Evolutionary conservation across 2,329 filamentous ascomycete genomes (phyloP).

Genomic region (Fusarium euwallaceae): DNA sequence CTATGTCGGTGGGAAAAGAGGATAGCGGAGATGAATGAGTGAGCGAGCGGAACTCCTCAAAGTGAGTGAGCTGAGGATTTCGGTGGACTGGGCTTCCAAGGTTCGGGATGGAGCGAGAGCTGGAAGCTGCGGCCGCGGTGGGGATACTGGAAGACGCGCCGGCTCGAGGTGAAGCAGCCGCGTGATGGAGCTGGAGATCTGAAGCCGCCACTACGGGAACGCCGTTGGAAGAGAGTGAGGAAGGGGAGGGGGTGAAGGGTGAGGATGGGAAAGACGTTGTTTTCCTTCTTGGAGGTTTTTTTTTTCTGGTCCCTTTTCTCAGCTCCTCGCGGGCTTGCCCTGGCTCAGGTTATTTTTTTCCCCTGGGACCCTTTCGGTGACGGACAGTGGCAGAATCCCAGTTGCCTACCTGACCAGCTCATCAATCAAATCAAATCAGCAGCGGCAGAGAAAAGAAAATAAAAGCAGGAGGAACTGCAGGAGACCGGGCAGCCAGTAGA

Average conservation of each 20-base stretch:
- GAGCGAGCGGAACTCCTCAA: slow-evolving; percentile 17
- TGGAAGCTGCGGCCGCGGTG: slow-evolving; percentile 37
- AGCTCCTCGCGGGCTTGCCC: neutral
- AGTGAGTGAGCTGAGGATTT: neutral
- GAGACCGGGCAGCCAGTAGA: slow-evolving; percentile 19
- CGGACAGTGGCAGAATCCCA: slow-evolving; percentile 20
- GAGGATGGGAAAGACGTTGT: slow-evolving; percentile 25
- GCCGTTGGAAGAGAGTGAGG: slow-evolving; percentile 12
- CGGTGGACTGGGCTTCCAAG: neutral
- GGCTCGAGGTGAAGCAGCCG: slow-evolving; percentile 42
- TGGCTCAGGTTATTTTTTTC: slow-evolving; percentile 8
- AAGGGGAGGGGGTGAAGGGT: slow-evolving; percentile 16
- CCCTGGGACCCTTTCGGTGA: slow-evolving; percentile 32
- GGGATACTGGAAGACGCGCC: slow-evolving; percentile 37
- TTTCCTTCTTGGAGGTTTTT: slow-evolving; percentile 16
- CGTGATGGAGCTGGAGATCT: slow-evolving; percentile 36
- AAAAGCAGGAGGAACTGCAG: slow-evolving; percentile 14
- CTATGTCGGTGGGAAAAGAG: neutral
- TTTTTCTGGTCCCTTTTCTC: slow-evolving; percentile 25
- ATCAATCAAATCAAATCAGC: neutral
- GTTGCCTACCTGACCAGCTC: slow-evolving; percentile 11
- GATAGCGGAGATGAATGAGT: slow-evolving; percentile 15
- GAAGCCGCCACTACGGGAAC: slow-evolving; percentile 34
- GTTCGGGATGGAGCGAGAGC: slow-evolving; percentile 10
- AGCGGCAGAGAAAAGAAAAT: slow-evolving; percentile 13